These are phyloP conservation scores for Penicillium angulare DNA, from an alignment of 495 filamentous ascomycete genomes.

Conservation along the genomic window DNA sequence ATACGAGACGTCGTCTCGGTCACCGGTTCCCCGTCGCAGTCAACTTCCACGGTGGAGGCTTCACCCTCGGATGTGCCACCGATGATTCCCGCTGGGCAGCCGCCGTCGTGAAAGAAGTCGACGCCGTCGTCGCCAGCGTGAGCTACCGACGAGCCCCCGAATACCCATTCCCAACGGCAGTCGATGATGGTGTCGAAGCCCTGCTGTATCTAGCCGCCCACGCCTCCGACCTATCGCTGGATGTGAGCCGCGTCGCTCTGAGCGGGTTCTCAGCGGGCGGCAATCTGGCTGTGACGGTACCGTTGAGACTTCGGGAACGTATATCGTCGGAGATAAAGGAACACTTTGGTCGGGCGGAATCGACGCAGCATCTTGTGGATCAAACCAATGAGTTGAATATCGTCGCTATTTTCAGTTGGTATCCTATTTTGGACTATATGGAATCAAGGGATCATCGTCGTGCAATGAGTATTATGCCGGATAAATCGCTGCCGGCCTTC, in stretches of 20 bases:
- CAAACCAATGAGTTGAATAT: constrained; percentile 43
- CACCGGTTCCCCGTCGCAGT: constrained; percentile 59
- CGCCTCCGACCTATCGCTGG: constrained; percentile 54
- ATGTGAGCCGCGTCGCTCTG: constrained; percentile 63
- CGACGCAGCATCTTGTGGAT: constrained; percentile 36
- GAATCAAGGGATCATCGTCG: constrained; percentile 71
- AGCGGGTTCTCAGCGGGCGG: constrained; percentile 87
- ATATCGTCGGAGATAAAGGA: constrained; percentile 26
- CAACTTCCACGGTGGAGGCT: constrained; percentile 78
- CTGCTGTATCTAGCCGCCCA: constrained; percentile 62
- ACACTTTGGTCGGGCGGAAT: constrained; percentile 33
- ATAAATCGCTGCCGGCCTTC: constrained; percentile 68
- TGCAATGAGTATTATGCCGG: constrained; percentile 58
- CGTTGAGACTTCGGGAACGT: constrained; percentile 57
- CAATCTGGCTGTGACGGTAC: constrained; percentile 80
- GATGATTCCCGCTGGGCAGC: constrained; percentile 72
- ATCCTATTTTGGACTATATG: constrained; percentile 83
- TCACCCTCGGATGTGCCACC: constrained; percentile 66
- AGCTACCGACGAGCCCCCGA: constrained; percentile 79
- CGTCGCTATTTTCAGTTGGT: constrained; percentile 69
- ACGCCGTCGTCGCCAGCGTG: constrained; percentile 66
- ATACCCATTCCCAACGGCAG: constrained; percentile 70
- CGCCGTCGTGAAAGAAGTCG: constrained; percentile 50
- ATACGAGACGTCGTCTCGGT: constrained; percentile 31
- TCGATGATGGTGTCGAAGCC: constrained; percentile 74